phyloP scores from a whole-genome alignment of 208 protist genomes.

The Leishmania gerbilli region DNA sequence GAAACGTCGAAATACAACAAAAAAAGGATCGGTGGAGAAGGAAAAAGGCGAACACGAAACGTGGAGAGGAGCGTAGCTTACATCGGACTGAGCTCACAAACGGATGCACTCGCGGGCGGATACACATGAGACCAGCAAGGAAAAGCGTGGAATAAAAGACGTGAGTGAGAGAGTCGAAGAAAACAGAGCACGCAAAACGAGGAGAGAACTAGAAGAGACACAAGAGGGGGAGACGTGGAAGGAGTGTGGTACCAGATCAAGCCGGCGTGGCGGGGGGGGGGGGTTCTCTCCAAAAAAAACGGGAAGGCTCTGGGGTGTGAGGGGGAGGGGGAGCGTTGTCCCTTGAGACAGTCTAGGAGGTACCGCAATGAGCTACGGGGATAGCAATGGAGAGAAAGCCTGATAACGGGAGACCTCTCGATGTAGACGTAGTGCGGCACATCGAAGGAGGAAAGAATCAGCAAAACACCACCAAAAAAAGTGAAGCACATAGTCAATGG shows the following conservation, averaged over 20 bases:
- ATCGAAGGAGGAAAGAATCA: not conserved
- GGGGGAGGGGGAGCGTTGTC: not conserved
- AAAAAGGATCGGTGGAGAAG: too few relatives aligned
- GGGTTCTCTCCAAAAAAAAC: not conserved
- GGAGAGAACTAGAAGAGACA: not conserved
- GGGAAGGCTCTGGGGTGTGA: not conserved
- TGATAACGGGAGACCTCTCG: not conserved
- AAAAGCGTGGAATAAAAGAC: not conserved
- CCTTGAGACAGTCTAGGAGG: not conserved
- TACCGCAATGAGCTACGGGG: not conserved
- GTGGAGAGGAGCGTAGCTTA: not conserved
- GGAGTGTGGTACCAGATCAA: not conserved
- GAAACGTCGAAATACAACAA: not conserved
- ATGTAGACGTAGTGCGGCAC: not conserved
- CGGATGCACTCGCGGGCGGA: not conserved
- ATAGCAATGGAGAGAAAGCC: not conserved
- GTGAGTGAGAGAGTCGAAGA: not conserved
- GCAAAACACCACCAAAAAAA: not conserved
- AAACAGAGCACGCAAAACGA: not conserved
- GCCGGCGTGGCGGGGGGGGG: not conserved
- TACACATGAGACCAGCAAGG: not conserved
- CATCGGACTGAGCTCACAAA: not conserved
- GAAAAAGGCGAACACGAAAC: not conserved
- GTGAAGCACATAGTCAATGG: not conserved
- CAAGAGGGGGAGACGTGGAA: not conserved